phyloP scores from a whole-genome alignment of 768 basidiomycete genomes.

The Trametes cinnabarina region DNA sequence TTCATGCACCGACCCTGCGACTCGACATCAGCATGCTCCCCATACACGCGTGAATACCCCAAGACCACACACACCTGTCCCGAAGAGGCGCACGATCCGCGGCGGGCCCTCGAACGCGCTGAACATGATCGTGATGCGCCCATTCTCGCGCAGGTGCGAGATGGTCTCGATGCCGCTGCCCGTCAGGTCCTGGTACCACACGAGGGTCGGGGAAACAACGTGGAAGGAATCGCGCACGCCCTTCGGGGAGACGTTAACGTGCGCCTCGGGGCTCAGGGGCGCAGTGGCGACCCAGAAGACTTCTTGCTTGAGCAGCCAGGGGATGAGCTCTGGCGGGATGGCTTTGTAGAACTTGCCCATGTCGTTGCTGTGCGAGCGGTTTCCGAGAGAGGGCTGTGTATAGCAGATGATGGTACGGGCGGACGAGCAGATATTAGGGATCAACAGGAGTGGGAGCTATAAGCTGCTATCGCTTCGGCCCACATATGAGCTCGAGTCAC shows the following conservation, averaged over 20 bases:
- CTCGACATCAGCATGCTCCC: neutral
- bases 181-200: conserved; percentile 76
- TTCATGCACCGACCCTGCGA: conserved; percentile 55
- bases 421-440: too few relatives aligned
- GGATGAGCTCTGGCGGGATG: conserved; percentile 50
- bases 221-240: conserved; percentile 61
- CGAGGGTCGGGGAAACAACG: conserved; percentile 47
- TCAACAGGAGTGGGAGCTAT: too few relatives aligned
- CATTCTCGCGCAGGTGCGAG: conserved; percentile 62
- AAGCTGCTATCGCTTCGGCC: too few relatives aligned
- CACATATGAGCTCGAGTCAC: too few relatives aligned
- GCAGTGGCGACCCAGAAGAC: conserved; percentile 74
- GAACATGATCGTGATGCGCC: conserved; percentile 60
- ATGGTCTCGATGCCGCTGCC: conserved; percentile 67
- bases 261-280: conserved; percentile 53
- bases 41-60: neutral
- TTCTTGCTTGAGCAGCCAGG: conserved; percentile 61
- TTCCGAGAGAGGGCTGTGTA: too few relatives aligned
- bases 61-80: conserved; percentile 43
- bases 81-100: conserved; percentile 57
- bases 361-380: neutral
- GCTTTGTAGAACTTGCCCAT: conserved; percentile 62
- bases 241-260: conserved; percentile 70
- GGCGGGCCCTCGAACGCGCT: conserved; percentile 60
- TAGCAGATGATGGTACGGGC: neutral